phyloP scores from a whole-genome alignment of 495 filamentous ascomycete genomes.

The Penicillium lagena region DNA sequence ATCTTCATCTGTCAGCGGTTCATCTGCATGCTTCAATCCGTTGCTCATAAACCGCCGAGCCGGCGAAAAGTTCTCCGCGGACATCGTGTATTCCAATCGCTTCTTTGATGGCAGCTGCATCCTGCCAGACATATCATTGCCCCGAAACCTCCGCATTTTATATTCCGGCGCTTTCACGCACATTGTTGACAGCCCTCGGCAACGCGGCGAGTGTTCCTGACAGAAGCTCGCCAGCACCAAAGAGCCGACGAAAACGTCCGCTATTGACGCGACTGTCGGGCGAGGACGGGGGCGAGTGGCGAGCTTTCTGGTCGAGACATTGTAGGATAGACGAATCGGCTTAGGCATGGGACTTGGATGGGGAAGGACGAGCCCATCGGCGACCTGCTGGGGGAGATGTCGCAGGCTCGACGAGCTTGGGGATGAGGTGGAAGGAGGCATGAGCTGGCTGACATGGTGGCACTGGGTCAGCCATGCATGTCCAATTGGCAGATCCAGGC shows the following conservation, averaged over 20 bases:
- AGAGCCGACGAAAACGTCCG: conserved; percentile 56
- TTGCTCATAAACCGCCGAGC: conserved; percentile 27
- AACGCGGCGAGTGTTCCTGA: conserved; percentile 42
- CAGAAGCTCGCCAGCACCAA: conserved; percentile 60
- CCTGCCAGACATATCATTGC: conserved; percentile 6
- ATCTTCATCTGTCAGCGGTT: conserved; percentile 3
- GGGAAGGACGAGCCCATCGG: conserved; percentile 31
- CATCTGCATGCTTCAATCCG: conserved; percentile 14
- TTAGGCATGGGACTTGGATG: conserved; percentile 18
- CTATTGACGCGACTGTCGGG: conserved; percentile 34
- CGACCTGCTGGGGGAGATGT: conserved; percentile 38
- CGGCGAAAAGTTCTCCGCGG: conserved; percentile 14
- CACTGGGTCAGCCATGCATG: conserved; percentile 37
- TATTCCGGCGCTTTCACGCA: conserved; percentile 7
- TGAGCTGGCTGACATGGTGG: conserved; percentile 59
- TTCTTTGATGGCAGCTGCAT: conserved; percentile 10
- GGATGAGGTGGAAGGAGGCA: conserved; percentile 54
- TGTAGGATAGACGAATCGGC: too few species aligned
- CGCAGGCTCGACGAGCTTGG: conserved; percentile 47
- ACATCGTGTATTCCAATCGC: conserved; percentile 14
- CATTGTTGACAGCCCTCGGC: conserved; percentile 24
- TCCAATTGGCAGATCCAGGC: conserved; percentile 19
- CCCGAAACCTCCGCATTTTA: conserved; percentile 9
- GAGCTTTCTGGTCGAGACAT: too few species aligned
- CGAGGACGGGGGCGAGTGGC: conserved; percentile 35